These are phyloP conservation scores for Blastocystis sp. DNA, from an alignment of 352 stramenopile genomes.

Conservation along the genomic window DNA sequence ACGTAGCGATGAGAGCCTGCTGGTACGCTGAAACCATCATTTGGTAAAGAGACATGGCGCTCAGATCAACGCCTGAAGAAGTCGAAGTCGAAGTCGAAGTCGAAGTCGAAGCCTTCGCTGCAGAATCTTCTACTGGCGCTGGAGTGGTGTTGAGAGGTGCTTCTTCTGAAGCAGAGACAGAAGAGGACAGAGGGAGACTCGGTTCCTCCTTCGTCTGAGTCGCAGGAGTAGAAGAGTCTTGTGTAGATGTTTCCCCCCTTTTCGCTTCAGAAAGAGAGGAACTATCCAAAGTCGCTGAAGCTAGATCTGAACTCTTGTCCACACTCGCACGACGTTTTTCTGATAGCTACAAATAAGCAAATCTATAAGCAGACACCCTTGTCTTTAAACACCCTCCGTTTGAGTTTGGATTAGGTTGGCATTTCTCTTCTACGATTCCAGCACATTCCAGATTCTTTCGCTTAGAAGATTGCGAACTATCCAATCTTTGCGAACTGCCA, in stretches of 20 bases:
- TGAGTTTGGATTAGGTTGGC: constrained; percentile 13
- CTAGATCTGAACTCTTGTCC: neutral
- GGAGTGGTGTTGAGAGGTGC: neutral
- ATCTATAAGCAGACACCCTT: neutral
- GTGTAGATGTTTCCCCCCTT: neutral
- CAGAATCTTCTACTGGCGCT: neutral
- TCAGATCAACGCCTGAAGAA: neutral
- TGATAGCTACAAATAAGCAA: neutral
- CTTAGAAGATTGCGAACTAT: neutral
- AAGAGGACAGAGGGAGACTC: neutral
- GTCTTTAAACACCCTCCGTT: constrained; percentile 1
- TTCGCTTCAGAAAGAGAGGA: neutral
- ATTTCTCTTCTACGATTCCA: constrained; percentile 39
- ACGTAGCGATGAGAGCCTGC: neutral
- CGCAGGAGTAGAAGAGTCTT: neutral
- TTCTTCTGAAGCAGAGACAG: neutral
- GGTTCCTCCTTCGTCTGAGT: neutral
- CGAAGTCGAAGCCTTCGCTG: neutral
- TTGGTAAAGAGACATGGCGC: neutral
- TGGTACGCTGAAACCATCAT: neutral
- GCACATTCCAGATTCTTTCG: constrained; percentile 18
- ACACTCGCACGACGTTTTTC: no score
- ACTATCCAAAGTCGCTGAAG: neutral
- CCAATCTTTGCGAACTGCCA: neutral
- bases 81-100: neutral